Evolutionary conservation across 208 protist genomes (phyloP), one percentile per base, ranked within the genome.

Genomic region (Trypanosoma theileri): DNA sequence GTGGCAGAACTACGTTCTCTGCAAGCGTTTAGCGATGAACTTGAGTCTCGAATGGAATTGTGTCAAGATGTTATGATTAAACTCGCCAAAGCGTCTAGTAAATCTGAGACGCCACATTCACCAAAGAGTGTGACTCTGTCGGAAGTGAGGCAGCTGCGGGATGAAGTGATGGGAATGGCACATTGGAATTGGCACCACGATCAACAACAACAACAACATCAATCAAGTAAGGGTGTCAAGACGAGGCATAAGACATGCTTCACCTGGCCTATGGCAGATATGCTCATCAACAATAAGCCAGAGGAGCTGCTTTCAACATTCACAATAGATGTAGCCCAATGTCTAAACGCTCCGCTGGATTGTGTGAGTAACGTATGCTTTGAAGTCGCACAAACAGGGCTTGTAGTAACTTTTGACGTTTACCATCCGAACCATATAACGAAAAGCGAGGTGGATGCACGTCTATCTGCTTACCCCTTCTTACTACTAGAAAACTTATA

Each of bases 221-320:
- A 48, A 0, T 26, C 61, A 17, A 55, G 59, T 6, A 53, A 59
- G 12, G 19, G 67, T 26, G 73, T 86, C 10, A 51, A 57, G 19
- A 84, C 81, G n/a, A 77, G 69, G 40, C 79, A 91, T 54, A 59
- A 46, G 3, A 57, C 67, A 40, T 53, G 53, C 12, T 82, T 91
- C 66, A 11, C 67, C 0, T 91, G 75, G 73, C 54, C 66, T 14
- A 66, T 59, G 11, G 68, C 74, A 16, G 57, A 71, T 44, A 51
- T 55, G 0, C 60, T 91, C 11, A 13, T 85, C 17, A 58, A 51
- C 21, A 74, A 82, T 55, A 84, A 79, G 16, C 80, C 81, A 1
- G 81, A 91, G 51, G 80, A 91, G 46, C 65, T 75, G 16, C 64
- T 75, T 9, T 56, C 55, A 10, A 57, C 75, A 19, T 75, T 82